These are phyloP conservation scores for Sclerotiophoma versabilis DNA, from an alignment of 2,329 filamentous ascomycete species.

Conservation along the genomic window DNA sequence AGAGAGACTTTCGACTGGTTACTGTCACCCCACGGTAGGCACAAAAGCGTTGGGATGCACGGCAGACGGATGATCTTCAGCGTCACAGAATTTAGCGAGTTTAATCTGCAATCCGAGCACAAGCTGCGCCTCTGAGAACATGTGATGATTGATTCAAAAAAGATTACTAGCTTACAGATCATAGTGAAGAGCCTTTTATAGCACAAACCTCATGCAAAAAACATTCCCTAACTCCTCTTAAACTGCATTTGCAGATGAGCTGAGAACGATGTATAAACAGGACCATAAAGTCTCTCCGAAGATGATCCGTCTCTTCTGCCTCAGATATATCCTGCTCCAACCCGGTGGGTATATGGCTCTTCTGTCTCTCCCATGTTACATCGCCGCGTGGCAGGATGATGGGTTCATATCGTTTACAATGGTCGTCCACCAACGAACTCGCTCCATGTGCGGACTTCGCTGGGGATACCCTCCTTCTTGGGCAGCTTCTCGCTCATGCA, in stretches of 20 bases:
- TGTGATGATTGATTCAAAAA: slow-evolving; percentile 1
- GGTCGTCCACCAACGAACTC: slow-evolving; percentile 77
- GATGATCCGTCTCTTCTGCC: not conserved
- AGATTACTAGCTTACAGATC: slow-evolving; percentile 19
- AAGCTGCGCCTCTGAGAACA: no score
- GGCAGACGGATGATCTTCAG: not conserved
- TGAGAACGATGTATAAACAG: slow-evolving; percentile 13
- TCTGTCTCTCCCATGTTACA: slow-evolving; percentile 2
- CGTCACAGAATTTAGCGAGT: no score
- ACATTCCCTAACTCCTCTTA: slow-evolving; percentile 11
- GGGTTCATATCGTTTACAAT: slow-evolving; percentile 28
- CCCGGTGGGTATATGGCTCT: slow-evolving; percentile 14
- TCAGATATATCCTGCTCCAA: slow-evolving; percentile 9
- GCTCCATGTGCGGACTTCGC: slow-evolving; percentile 92
- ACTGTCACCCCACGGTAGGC: not conserved
- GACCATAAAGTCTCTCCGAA: slow-evolving; percentile 2
- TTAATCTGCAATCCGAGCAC: no score
- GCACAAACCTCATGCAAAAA: slow-evolving; percentile 5
- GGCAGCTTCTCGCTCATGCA: slow-evolving; percentile 98
- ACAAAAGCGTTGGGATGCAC: not conserved
- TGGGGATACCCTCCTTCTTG: slow-evolving; percentile 83
- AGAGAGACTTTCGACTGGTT: not conserved
- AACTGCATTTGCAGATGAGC: slow-evolving; percentile 7
- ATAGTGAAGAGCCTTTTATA: slow-evolving; percentile 12
- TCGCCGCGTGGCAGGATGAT: slow-evolving; percentile 6